Evolutionary conservation across 2,329 filamentous ascomycete species (phyloP).

Genomic region (Sarocladium kiliense): DNA sequence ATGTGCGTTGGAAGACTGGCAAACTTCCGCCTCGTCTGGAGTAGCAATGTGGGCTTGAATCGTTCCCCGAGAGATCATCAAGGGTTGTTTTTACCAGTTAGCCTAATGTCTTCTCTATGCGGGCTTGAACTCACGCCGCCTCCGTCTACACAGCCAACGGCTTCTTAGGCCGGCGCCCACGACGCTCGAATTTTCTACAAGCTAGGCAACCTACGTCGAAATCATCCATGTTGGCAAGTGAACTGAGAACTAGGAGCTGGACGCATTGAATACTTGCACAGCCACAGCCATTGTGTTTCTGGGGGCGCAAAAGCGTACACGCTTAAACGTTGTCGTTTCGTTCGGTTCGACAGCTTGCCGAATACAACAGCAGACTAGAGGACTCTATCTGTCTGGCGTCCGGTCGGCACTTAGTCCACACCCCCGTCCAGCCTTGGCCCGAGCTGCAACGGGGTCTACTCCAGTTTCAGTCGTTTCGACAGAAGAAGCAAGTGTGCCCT

Average conservation of each 20-base stretch:
- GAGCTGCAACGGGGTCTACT: constrained; percentile 1
- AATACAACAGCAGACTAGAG: neutral
- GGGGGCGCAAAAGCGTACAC: neutral
- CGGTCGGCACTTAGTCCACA: neutral
- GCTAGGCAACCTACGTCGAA: too few relatives aligned
- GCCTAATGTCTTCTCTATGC: neutral
- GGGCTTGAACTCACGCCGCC: too few relatives aligned
- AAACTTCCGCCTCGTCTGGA: neutral
- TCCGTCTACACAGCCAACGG: too few relatives aligned
- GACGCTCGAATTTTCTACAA: too few relatives aligned
- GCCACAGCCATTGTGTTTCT: constrained; percentile 5
- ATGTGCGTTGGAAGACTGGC: neutral
- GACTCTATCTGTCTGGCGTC: neutral
- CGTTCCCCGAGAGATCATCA: neutral
- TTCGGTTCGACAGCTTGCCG: neutral
- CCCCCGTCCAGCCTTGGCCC: constrained; percentile 1
- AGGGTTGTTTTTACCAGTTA: neutral
- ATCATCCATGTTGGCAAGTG: too few relatives aligned
- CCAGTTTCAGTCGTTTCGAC: constrained; percentile 9
- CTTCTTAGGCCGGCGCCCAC: too few relatives aligned
- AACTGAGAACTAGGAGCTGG: neutral
- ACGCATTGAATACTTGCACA: neutral
- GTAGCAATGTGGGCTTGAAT: neutral
- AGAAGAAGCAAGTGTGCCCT: neutral
- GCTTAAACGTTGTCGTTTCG: constrained; percentile 1